Conservation (phyloP, 345 rosid species). For the Hypericum androsaemum region DNA sequence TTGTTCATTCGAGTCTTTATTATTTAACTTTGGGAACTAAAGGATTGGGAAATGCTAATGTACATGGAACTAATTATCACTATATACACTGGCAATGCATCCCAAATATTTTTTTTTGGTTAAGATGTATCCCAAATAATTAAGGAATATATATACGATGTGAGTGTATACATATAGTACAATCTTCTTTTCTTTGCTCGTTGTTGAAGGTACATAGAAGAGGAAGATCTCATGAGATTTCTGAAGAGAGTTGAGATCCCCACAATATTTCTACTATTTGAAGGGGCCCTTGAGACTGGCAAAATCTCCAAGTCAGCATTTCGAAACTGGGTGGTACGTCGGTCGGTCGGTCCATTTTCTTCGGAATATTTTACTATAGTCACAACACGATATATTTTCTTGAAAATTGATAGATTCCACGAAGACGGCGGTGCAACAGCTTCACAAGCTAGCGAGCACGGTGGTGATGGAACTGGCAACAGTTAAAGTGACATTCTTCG, state of each 20-base stretch:
- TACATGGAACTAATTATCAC: too few species aligned
- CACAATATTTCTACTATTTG: constrained; percentile 41
- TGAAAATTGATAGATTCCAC: constrained; percentile 12
- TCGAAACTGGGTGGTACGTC: constrained; percentile 45
- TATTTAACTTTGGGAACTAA: too few species aligned
- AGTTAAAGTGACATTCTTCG: constrained; percentile 44
- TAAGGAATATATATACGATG: too few species aligned
- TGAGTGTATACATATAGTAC: too few species aligned
- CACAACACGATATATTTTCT: too few species aligned
- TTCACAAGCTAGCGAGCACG: constrained; percentile 66
- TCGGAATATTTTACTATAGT: background rate
- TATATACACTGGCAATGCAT: too few species aligned
- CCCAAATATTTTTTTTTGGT: too few species aligned
- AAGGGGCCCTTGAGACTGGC: constrained; percentile 42
- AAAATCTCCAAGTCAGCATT: constrained; percentile 35
- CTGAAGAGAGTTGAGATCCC: constrained; percentile 30
- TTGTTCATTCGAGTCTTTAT: too few species aligned
- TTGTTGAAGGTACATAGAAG: constrained; percentile 32
- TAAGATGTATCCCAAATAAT: too few species aligned
- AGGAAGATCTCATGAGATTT: constrained; percentile 39
- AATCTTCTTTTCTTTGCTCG: too few species aligned
- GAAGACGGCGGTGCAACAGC: constrained; percentile 66
- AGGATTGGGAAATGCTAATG: too few species aligned
- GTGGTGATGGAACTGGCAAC: constrained; percentile 54
- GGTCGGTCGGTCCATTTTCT: too few species aligned